Evolutionary conservation across 2,329 filamentous ascomycete species (phyloP), one percentile per base, ranked within the genome.

Genomic region (Colletotrichum scovillei): DNA sequence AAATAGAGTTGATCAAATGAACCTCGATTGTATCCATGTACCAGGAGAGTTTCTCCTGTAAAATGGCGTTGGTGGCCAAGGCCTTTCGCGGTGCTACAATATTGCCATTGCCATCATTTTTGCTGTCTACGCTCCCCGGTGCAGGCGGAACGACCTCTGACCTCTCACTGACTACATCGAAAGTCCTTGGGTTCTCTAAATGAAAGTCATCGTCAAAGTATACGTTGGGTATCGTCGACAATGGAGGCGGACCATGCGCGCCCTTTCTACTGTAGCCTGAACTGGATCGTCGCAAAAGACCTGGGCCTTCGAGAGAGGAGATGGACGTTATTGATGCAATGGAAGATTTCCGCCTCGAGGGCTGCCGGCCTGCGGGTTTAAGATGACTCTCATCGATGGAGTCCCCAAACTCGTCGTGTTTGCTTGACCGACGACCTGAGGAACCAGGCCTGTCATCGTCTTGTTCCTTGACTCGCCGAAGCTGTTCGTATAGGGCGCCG

Each of bases 1-100:
- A 98, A 75, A 99, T 99, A 0, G 95, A 98, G 38, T 94, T 95
- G 77, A 99, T 98, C 8, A 99, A 87, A 81, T 99, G 97, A 67
- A 99, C 95, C 81, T 99, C 97, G 26, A 99, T 95, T 0, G 97
- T 99, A 81, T 99, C 97, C 95, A 99, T 98, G 82, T 99, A 99
- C 97, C 97, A 99, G 0, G 97, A 98, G 14, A 99, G 87, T 83
- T 99, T 99, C 83, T 99, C 97, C 81, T 99, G 97, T 46, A 99
- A 83, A 72, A 99, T 99, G 0, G 97, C 97, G 83, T 99, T 99
- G 0, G 95, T 98, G 8, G 96, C 96, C 32, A 99, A 86, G 1
- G 94, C 94, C 81, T 98, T 98, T 73, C 96, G 90, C 9, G 93
- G 92, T 12, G 88, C 88, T 26, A 88, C 83, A 0, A 88, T 84